Base-by-base conservation (phyloP, 176 grass and related monocot species). In the Lolium multiflorum region DNA sequence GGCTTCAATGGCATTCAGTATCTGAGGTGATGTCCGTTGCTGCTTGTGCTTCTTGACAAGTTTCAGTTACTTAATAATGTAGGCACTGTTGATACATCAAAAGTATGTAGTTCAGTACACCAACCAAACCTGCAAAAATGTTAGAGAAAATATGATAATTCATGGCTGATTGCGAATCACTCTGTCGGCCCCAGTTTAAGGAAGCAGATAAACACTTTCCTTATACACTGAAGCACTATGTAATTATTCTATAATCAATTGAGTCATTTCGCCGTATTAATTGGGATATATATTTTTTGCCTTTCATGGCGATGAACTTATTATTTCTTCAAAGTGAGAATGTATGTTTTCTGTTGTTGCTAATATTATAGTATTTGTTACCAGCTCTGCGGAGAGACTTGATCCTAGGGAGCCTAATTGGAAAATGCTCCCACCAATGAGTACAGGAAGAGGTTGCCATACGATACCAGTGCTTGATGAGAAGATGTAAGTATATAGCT, bases 311-410 rank as follows among this genome's bases (percentile, higher is more conserved):
- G 20, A 47, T 31, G 28, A 80, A 88, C 43, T 66, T 22, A 16
- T 68, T 37, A 7, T 35, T 46, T 56, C 12, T 24, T 57, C 20
- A n/a, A 66, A 85, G 48, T 56, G 28, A 66, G 48, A 66, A 44
- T 1, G 1, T 46, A 11, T 35, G 48, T 56, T 11, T 4, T 48
- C n/a, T 35, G 31, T 77, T 68, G 35, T 21, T 82, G 11, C 47
- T 71, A 82, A 91, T 58, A n/a, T 50, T 71, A 46, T 52, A 3
- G 1, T 50, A 63, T 46, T 37, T 89, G 24, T 83, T 79, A 81
- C 51, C 87, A 98, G 95, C 37, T 95, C 91, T 90, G 89, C 86
- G 63, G 96, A 98, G 85, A 95, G 91, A 80, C 89, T 91, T 77
- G 96, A 98, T 88, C 88, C 90, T 72, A 84, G 96, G 68, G 93